Evolutionary conservation across 1,139 yeast species (phyloP), one percentile per base, ranked within the genome.

Genomic region (Geotrichum citri-aurantii): DNA sequence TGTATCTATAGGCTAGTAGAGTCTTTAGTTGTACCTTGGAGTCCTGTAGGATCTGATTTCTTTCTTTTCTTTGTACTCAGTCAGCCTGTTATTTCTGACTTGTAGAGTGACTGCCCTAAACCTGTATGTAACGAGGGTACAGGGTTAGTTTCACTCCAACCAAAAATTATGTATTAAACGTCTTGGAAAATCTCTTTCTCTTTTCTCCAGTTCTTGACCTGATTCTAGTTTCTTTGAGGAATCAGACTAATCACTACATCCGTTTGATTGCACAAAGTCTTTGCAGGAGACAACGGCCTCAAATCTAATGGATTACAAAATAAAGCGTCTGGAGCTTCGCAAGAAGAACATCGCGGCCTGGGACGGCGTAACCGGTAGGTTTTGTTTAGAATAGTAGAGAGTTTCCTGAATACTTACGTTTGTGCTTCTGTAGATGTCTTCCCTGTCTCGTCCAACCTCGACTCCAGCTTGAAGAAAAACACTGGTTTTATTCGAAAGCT

Each of bases 381-480:
- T 24, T 17, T 17, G 14, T 37, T 37, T 37, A n/a, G 21, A 17
- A 8, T 17, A 1, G 19, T 17, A n/a, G 17, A 37, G 44, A 37
- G 17, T 37, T 19, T n/a, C 19, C 19, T 37, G 44, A 37, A 37
- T 37, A 37, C 44, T 37, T 37, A 37, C 44, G 21, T 31, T 49
- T 17, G 21, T 52, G 11, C 44, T 33, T 26, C 31, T 24, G 19
- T 42, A 66, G 69, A 65, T 52, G 61, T 66, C n/a, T 65, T 64
- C 44, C 61, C 63, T 12, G 64, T 73, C 0, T 68, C 77, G 1
- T 63, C 69, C 17, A 78, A 80, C 52, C 75, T 86, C 17, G 97
- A 92, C 68, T 77, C 95, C 0, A 85, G 93, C 56, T 75, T 92
- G 62, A 92, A 91, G 76, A 88, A 86, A 69, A 90, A 92, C 69